Base-by-base conservation (phyloP, 2,329 filamentous ascomycete species). In the Alternaria sp. region DNA sequence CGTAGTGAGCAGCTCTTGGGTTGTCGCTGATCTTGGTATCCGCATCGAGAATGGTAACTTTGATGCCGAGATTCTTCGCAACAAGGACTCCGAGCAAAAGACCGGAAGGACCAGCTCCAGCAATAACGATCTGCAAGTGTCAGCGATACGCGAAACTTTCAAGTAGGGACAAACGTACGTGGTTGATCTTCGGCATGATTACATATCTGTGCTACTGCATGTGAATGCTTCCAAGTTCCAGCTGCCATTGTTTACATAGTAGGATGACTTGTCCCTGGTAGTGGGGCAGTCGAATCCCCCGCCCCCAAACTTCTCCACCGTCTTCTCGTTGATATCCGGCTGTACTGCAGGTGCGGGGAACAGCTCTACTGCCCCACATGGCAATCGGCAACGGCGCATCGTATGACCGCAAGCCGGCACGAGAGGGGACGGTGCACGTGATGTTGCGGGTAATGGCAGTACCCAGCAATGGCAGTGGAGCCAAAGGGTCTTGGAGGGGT, bases 1-100 rank as follows among this genome's bases (percentile, higher is more conserved):
- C 85, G 70, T 88, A 88, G 72, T 88, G 85, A 3, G 86, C 84
- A 13, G 87, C 87, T 28, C 87, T 84, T 0, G 87, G 87, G 56
- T 85, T 85, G 56, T 83, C 79, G 75, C 88, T 85, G 44, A 88
- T 79, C 53, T 82, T 77, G 26, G 79, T 71, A 2, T 82, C 80
- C 3, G 82, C 82, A 66, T 90, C 87, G 52, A 89, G 77, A 23
- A 87, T 78, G 24, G 81, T 82, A 41, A 84, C 81, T 29, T 79
- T 75, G 58, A 87, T 84, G 42, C 80, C 79, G 21, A 68, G 54
- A 51, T 83, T 79, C 63, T 83, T 81, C 21, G 83, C 79, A 6
- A 88, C 80, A 2, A 87, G 79, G 3, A 86, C 77, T 13, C 70
- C 73, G 3, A 76, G 65, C 14, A 77, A 65, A 8, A 77, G 69